phyloP scores from a whole-genome alignment of 495 filamentous ascomycete genomes.

The Clavariopsis aquatica region DNA sequence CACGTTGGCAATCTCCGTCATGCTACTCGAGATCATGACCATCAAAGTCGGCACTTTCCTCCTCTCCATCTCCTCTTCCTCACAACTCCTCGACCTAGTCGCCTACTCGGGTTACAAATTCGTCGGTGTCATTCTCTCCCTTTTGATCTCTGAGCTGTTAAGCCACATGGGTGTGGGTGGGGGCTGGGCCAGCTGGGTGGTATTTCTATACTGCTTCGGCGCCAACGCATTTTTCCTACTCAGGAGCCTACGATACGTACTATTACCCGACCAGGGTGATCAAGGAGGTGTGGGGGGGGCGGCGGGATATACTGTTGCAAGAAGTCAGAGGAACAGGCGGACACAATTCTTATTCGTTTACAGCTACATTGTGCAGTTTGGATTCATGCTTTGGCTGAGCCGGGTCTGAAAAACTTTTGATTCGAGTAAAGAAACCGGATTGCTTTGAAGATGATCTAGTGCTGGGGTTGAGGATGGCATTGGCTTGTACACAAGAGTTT shows the following conservation, averaged over 20 bases:
- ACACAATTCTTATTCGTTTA: slow-evolving; percentile 97
- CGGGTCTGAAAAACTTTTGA: slow-evolving; percentile 21
- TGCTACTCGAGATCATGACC: slow-evolving; percentile 81
- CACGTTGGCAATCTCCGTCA: slow-evolving; percentile 75
- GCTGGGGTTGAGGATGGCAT: too few relatives aligned
- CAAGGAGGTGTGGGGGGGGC: slow-evolving; percentile 40
- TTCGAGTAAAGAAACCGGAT: too few relatives aligned
- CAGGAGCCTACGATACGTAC: slow-evolving; percentile 90
- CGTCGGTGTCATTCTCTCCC: slow-evolving; percentile 87
- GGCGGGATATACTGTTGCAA: slow-evolving; percentile 73
- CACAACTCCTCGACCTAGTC: slow-evolving; percentile 85
- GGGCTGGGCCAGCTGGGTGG: slow-evolving; percentile 81
- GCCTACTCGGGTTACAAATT: slow-evolving; percentile 99
- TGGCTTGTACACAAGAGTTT: too few relatives aligned
- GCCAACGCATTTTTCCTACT: slow-evolving; percentile 98
- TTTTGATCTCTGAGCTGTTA: slow-evolving; percentile 65
- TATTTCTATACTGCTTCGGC: slow-evolving; percentile 86
- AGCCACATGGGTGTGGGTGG: slow-evolving; percentile 71
- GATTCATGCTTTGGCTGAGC: slow-evolving; percentile 93
- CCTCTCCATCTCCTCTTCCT: slow-evolving; percentile 83
- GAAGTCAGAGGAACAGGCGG: slow-evolving; percentile 81
- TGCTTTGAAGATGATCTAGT: too few relatives aligned
- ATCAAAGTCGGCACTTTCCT: slow-evolving; percentile 93
- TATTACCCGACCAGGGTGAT: slow-evolving; percentile 73
- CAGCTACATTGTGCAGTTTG: slow-evolving; percentile 86